Evolutionary conservation across 192 early-diverging fungal species (phyloP).

Genomic region (Mortierella hygrophila): DNA sequence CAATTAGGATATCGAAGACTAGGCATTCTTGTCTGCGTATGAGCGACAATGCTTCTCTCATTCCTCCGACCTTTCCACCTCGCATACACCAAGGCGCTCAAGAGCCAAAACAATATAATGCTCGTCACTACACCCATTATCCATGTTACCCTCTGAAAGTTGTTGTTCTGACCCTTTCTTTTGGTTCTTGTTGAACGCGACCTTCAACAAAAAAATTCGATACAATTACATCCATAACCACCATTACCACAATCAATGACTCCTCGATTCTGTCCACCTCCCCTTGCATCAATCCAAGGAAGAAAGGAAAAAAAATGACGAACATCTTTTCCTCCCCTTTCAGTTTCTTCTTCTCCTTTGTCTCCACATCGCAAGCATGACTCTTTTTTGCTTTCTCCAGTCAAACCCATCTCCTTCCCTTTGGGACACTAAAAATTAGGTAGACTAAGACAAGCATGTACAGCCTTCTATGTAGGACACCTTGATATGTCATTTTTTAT

Average conservation of each 20-base stretch:
- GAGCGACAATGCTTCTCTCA: background rate
- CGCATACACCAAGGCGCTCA: background rate
- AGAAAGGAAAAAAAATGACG: background rate
- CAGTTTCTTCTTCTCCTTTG: background rate
- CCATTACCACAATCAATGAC: no score
- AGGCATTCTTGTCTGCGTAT: background rate
- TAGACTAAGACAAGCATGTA: no score
- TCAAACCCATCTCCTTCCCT: background rate
- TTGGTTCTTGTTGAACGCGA: no score
- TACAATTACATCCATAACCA: no score
- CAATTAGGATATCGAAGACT: background rate
- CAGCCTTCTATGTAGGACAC: no score
- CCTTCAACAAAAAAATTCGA: no score
- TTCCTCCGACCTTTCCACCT: no score
- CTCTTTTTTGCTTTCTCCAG: background rate
- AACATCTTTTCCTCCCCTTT: background rate
- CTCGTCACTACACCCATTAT: no score
- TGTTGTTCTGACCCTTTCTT: no score
- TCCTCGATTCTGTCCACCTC: background rate
- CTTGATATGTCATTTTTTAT: no score
- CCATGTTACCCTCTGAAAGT: no score
- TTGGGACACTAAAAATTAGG: background rate
- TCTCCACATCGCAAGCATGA: background rate
- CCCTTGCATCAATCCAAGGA: background rate
- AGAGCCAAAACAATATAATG: background rate